Percentiles rank a stretch among this genome's conserved stretches.
Evolutionary conservation across 345 rosid genomes (phyloP).

Genomic region (Orychophragmus violaceus): DNA sequence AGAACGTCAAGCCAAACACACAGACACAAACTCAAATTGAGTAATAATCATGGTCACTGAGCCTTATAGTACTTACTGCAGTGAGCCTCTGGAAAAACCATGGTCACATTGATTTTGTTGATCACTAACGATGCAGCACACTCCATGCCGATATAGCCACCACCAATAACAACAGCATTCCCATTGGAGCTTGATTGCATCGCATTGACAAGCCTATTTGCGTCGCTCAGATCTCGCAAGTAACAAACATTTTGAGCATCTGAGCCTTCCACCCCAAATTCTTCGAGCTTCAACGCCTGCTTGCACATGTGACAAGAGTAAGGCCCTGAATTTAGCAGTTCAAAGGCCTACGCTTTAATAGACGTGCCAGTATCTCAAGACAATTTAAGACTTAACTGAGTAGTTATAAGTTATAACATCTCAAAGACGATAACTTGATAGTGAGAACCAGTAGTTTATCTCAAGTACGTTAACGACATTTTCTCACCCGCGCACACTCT

Average conservation of each 20-base stretch:
- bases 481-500: not conserved
- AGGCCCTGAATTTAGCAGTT: slow-evolving; percentile 15
- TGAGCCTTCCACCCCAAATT: slow-evolving; percentile 83
- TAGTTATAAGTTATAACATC: not conserved
- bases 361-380: not conserved
- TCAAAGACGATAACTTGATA: not conserved
- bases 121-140: slow-evolving; percentile 94
- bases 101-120: slow-evolving; percentile 79
- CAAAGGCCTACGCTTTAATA: not conserved
- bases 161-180: slow-evolving; percentile 91
- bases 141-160: slow-evolving; percentile 99
- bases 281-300: slow-evolving; percentile 92
- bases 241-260: slow-evolving; percentile 91
- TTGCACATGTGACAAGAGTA: slow-evolving; percentile 1
- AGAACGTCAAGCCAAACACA: slow-evolving; percentile 6
- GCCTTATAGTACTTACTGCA: slow-evolving; percentile 78
- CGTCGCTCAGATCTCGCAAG: slow-evolving; percentile 77
- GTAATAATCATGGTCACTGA: not conserved
- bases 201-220: slow-evolving; percentile 69
- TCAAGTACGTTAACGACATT: not conserved
- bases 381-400: not conserved
- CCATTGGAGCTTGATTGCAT: slow-evolving; percentile 60
- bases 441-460: not conserved
- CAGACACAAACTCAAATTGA: not conserved
- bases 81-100: slow-evolving; percentile 99